A percentile compares a stretch with the other conserved stretches of the same genome.
Conservation (phyloP, 169 alveolate genomes). For the Cryptosporidium baileyi region DNA sequence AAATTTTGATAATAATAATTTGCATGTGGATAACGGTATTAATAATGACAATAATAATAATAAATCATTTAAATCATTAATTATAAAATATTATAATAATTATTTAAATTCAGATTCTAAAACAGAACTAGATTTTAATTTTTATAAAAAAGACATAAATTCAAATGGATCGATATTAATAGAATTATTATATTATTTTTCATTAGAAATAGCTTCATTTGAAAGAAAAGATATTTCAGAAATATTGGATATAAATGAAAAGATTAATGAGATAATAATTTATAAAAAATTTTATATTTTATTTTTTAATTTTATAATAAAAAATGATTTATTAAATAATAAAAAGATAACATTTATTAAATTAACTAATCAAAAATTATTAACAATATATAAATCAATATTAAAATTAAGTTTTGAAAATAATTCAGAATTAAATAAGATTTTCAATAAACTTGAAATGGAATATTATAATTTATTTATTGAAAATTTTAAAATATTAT, state of each 20-base stretch:
- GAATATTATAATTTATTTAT: neutral
- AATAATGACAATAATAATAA: neutral
- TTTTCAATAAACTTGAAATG: neutral
- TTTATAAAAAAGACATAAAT: too few species aligned
- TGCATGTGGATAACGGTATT: neutral
- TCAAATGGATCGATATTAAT: neutral
- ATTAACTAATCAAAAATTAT: neutral
- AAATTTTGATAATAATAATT: neutral
- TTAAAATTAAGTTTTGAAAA: neutral
- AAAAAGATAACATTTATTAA: neutral
- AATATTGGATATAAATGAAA: neutral
- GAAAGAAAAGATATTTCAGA: neutral
- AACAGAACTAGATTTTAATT: neutral
- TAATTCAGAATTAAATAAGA: neutral
- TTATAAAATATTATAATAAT: neutral
- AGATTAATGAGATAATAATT: neutral
- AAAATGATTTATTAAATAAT: too few species aligned
- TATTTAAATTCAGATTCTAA: neutral
- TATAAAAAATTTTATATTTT: too few species aligned
- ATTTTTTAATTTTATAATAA: too few species aligned
- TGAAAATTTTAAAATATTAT: neutral
- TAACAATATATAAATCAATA: neutral
- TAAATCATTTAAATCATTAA: neutral
- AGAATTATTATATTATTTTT: neutral
- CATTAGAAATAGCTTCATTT: neutral